These are phyloP conservation scores for Pleurotus salmoneostramineus DNA, from an alignment of 768 basidiomycete genomes.

Conservation along the genomic window DNA sequence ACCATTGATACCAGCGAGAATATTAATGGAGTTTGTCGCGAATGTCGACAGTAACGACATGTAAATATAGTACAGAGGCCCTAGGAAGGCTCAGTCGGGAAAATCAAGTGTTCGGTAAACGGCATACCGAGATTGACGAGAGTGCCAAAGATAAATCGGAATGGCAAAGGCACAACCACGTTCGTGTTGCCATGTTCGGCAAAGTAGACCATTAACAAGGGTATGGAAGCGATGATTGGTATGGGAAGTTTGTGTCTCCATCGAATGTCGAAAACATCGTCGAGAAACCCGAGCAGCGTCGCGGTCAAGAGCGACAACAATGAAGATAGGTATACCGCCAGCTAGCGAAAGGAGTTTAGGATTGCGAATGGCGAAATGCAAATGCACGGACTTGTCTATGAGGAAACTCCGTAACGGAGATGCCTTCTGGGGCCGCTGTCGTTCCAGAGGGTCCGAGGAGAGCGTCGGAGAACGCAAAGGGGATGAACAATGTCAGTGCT, in stretches of 20 bases:
- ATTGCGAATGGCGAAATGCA: not conserved
- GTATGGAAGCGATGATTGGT: conserved; percentile 92
- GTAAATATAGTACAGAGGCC: conserved; percentile 93
- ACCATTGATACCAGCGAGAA: conserved; percentile 96
- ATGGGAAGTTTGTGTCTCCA: conserved; percentile 99
- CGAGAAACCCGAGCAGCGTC: conserved; percentile 91
- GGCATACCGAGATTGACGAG: conserved; percentile 83
- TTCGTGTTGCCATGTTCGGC: conserved; percentile 92
- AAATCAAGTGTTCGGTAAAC: not conserved
- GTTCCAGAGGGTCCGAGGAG: conserved; percentile 42
- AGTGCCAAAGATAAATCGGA: conserved; percentile 69
- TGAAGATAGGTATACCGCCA: conserved; percentile 91
- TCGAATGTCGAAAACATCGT: conserved; percentile 97
- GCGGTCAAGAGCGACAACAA: conserved; percentile 90
- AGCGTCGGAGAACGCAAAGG: conserved; percentile 86
- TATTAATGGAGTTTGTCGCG: conserved; percentile 97
- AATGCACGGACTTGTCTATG: conserved; percentile 64
- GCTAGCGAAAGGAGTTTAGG: conserved; percentile 33
- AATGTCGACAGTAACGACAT: conserved; percentile 96
- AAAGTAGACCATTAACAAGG: conserved; percentile 93
- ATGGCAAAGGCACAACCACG: conserved; percentile 86
- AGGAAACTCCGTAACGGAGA: conserved; percentile 66
- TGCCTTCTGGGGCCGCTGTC: conserved; percentile 41
- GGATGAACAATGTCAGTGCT: conserved; percentile 87
- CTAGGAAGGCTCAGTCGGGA: conserved; percentile 31